Evolutionary conservation across 1,284 basidiomycete species (phyloP).

Genomic region (Cronartium quercuum): DNA sequence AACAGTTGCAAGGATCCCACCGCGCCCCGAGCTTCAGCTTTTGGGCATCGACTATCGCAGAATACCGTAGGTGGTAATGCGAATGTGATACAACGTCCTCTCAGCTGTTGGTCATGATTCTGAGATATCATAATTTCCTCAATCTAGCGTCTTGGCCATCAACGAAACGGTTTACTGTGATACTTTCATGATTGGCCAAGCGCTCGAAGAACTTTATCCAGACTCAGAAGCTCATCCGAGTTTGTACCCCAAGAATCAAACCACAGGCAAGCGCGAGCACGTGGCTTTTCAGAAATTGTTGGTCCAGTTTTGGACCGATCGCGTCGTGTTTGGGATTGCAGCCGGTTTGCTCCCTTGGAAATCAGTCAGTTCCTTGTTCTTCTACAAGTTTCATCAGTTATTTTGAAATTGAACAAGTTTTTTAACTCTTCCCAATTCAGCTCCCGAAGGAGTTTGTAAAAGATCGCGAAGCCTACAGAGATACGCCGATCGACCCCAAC

Average conservation of each 20-base stretch:
- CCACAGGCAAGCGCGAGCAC: background rate
- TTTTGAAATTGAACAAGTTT: background rate
- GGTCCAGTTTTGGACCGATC: slow-evolving; percentile 35
- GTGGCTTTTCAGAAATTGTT: slow-evolving; percentile 18
- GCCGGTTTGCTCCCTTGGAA: slow-evolving; percentile 34
- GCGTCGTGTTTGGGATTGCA: slow-evolving; percentile 25
- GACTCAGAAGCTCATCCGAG: slow-evolving; percentile 12
- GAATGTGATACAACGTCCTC: background rate
- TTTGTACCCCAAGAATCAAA: slow-evolving; percentile 15
- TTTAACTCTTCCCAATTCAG: background rate
- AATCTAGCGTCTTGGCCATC: slow-evolving; percentile 34
- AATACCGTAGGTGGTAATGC: slow-evolving; percentile 13
- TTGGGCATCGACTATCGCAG: slow-evolving; percentile 39
- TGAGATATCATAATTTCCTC: slow-evolving; percentile 2
- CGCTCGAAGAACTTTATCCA: slow-evolving; percentile 35
- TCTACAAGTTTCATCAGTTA: background rate
- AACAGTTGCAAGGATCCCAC: slow-evolving; percentile 37
- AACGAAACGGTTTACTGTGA: slow-evolving; percentile 38
- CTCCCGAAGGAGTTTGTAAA: slow-evolving; percentile 37
- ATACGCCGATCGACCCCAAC: slow-evolving; percentile 6
- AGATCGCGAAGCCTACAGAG: slow-evolving; percentile 24
- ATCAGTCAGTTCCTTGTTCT: background rate
- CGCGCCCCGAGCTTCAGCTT: slow-evolving; percentile 32
- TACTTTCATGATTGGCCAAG: slow-evolving; percentile 35
- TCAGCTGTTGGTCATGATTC: too few relatives aligned